Percentiles rank a stretch among this genome's conserved stretches.
phyloP scores from a whole-genome alignment of 805 yeast species.

The Saccharomycopsis capsularis region DNA sequence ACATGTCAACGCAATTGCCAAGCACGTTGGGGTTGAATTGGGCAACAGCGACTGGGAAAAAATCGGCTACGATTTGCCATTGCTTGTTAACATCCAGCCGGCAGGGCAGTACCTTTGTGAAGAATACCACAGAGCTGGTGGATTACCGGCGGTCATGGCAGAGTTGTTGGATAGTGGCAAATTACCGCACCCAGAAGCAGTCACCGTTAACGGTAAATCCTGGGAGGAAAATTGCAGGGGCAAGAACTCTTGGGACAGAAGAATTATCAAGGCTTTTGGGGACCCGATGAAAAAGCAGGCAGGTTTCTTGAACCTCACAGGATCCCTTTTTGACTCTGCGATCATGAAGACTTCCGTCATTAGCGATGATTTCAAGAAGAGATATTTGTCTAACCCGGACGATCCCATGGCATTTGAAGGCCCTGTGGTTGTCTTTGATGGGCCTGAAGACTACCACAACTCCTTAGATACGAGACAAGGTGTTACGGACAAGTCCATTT shows the following conservation, averaged over 20 bases:
- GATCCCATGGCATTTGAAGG: constrained; percentile 27
- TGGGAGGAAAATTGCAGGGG: constrained; percentile 22
- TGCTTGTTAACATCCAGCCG: constrained; percentile 21
- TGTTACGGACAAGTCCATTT: constrained; percentile 22
- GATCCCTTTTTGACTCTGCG: constrained; percentile 26
- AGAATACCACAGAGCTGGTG: constrained; percentile 25
- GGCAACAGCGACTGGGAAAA: constrained; percentile 21
- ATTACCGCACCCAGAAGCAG: constrained; percentile 23
- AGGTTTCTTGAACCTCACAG: constrained; percentile 26
- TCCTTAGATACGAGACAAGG: constrained; percentile 22
- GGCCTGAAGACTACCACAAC: constrained; percentile 26
- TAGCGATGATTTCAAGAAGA: constrained; percentile 22
- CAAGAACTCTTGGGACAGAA: constrained; percentile 17
- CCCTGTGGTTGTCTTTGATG: constrained; percentile 25
- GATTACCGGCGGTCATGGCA: constrained; percentile 24
- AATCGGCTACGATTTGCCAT: constrained; percentile 20
- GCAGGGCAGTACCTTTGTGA: constrained; percentile 23
- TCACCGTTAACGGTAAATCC: constrained; percentile 23
- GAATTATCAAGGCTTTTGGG: constrained; percentile 23
- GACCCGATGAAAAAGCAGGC: constrained; percentile 23
- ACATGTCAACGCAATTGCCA: constrained; percentile 22
- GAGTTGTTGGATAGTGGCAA: constrained; percentile 21
- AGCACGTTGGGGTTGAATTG: constrained; percentile 19
- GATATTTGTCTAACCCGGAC: constrained; percentile 24
- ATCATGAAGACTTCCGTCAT: constrained; percentile 27